Evolutionary conservation across 345 rosid species (phyloP), one percentile per base, ranked within the genome.

Genomic region (Punica granatum): DNA sequence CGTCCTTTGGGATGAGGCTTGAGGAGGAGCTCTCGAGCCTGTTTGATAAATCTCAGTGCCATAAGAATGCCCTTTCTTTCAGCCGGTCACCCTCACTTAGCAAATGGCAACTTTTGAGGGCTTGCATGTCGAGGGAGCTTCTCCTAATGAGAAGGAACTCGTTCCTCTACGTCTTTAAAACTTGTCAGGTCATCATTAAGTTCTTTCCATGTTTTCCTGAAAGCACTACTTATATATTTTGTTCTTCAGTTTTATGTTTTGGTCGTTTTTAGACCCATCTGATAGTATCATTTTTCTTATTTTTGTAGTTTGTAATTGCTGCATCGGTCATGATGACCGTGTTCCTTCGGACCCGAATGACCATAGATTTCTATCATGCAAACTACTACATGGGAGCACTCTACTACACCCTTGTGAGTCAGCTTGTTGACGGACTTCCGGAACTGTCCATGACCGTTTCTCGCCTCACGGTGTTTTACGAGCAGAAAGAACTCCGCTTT

Each of bases 61-160:
- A 80, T 51, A 76, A 69, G 61, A 66, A 72, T 72, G 80, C 88
- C 42, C 65, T 86, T 26, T 78, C 84, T 30, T 83, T 76, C 23
- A 65, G 39, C 34, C 61, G 14, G 1, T 53, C 68, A 60, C 80
- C 80, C 71, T 81, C 86, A 28, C 67, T 83, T 37, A 70, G 88
- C 6, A 83, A 70, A 63, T 83, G 78, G 86, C 80, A 86, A 53
- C 72, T 88, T 66, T 71, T 88, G n/a, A 83, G 35, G 72, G 85
- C 83, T 30, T 88, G 95, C 69, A 69, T 75, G 46, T 67, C 76
- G 26, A 86, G 91, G 74, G 89, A 88, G 67, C 51, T 78, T 59
- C 85, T 88, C 64, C 79, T 88, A 21, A 81, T 82, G 85, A 86
- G 74, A 75, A 88, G 95, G 71, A 86, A 86, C 61, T 73, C 76